These are phyloP conservation scores for Podospora didyma DNA, from an alignment of 495 filamentous ascomycete genomes.

Conservation along the genomic window DNA sequence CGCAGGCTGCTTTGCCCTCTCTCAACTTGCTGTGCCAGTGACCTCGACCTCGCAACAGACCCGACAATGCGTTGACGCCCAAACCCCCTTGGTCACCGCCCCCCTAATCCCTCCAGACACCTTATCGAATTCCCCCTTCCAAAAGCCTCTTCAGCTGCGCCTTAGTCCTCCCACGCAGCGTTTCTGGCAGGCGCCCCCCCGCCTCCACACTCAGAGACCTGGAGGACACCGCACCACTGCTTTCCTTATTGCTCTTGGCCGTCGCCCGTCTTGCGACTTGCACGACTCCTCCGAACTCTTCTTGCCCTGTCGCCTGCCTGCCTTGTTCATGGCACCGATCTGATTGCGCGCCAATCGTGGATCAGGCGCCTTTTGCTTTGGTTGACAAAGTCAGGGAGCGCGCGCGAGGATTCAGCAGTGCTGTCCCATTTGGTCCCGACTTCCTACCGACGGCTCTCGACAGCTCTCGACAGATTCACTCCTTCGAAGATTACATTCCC, in stretches of 20 bases:
- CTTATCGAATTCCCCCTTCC: neutral
- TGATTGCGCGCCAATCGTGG: neutral
- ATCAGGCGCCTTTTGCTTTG: slow-evolving; percentile 2
- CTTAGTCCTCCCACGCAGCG: slow-evolving; percentile 1
- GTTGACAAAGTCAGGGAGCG: neutral
- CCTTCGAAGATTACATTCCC: neutral
- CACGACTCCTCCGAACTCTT: neutral
- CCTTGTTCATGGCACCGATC: slow-evolving; percentile 1
- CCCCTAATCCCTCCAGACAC: neutral
- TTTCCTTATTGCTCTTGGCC: neutral
- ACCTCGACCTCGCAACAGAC: slow-evolving; percentile 8
- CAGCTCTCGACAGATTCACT: slow-evolving; percentile 5
- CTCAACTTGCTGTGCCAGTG: neutral
- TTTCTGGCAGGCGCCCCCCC: slow-evolving; percentile 2
- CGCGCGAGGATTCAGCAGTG: slow-evolving; percentile 31
- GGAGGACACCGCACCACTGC: neutral
- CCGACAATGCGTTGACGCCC: slow-evolving; percentile 20
- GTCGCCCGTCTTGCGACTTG: neutral
- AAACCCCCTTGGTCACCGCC: slow-evolving; percentile 6
- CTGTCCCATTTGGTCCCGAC: slow-evolving; percentile 22
- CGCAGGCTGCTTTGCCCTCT: neutral
- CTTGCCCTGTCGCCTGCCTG: neutral
- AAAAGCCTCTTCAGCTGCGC: slow-evolving; percentile 1
- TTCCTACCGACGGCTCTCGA: slow-evolving; percentile 1
- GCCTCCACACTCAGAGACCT: neutral